phyloP scores from a whole-genome alignment of 164 flowering plant species.

The Amborella trichopoda region DNA sequence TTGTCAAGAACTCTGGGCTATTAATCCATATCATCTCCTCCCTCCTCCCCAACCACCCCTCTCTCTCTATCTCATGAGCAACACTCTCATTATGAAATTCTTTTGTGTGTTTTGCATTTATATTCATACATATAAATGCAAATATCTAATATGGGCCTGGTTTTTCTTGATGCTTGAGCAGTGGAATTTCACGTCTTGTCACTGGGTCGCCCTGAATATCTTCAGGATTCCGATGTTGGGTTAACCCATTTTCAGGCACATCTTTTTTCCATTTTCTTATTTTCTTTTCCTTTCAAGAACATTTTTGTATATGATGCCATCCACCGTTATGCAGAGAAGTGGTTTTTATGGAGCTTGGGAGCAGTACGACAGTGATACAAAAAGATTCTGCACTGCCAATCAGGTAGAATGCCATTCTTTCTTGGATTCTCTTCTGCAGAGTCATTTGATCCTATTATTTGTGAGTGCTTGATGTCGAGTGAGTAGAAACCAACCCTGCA shows the following conservation, averaged over 20 bases:
- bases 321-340: conserved; percentile 32
- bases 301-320: not conserved
- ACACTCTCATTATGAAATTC: not conserved
- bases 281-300: not conserved
- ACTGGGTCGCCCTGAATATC: conserved; percentile 79
- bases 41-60: too few relatives aligned
- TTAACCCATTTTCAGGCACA: conserved; percentile 66
- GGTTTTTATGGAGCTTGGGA: conserved; percentile 93
- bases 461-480: too few relatives aligned
- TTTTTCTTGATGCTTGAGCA: conserved; percentile 10
- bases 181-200: conserved; percentile 90
- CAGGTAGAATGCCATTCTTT: too few relatives aligned
- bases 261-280: not conserved
- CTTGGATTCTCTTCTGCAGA: too few relatives aligned
- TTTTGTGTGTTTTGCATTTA: not conserved
- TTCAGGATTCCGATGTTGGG: conserved; percentile 56
- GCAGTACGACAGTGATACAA: too few relatives aligned
- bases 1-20: too few relatives aligned
- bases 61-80: not conserved
- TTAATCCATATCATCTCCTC: too few relatives aligned
- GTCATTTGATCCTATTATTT: too few relatives aligned
- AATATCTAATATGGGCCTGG: not conserved
- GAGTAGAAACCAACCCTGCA: too few relatives aligned
- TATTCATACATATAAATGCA: not conserved
- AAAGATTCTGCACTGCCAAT: too few relatives aligned